These are phyloP conservation scores for Tylopilus sp. DNA, from an alignment of 1,284 basidiomycete species.

Conservation along the genomic window DNA sequence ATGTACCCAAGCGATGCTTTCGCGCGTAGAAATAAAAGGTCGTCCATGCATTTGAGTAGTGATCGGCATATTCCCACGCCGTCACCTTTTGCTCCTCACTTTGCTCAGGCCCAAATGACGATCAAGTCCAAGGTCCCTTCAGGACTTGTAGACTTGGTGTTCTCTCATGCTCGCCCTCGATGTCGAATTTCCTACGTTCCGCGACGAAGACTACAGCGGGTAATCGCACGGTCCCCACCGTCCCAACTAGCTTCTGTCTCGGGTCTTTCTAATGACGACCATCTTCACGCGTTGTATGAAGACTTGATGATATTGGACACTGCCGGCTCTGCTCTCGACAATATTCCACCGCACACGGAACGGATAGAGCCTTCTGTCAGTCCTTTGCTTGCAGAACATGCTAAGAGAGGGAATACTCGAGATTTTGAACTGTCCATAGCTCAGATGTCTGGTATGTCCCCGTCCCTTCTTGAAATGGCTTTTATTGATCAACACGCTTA, in stretches of 20 bases:
- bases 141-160: not conserved
- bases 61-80: not conserved
- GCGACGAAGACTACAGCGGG: conserved; percentile 24
- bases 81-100: not conserved
- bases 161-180: conserved; percentile 1
- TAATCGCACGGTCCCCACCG: conserved; percentile 3
- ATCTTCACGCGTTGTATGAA: conserved; percentile 1
- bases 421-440: conserved; percentile 47
- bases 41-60: conserved; percentile 13
- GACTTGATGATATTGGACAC: conserved; percentile 1
- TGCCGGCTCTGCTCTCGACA: not conserved
- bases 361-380: conserved; percentile 38
- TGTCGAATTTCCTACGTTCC: conserved; percentile 3
- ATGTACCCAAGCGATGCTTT: conserved; percentile 25
- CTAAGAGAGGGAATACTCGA: conserved; percentile 43
- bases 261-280: not conserved
- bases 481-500: conserved; percentile 20
- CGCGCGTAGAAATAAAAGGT: conserved; percentile 24
- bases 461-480: not conserved
- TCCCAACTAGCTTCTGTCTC: not conserved
- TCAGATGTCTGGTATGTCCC: conserved; percentile 39
- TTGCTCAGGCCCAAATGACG: not conserved
- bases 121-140: not conserved
- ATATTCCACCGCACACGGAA: conserved; percentile 32
- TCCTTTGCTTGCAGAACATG: conserved; percentile 48